Base-by-base conservation (phyloP, 768 basidiomycete species). In the Steccherinum ochraceum region DNA sequence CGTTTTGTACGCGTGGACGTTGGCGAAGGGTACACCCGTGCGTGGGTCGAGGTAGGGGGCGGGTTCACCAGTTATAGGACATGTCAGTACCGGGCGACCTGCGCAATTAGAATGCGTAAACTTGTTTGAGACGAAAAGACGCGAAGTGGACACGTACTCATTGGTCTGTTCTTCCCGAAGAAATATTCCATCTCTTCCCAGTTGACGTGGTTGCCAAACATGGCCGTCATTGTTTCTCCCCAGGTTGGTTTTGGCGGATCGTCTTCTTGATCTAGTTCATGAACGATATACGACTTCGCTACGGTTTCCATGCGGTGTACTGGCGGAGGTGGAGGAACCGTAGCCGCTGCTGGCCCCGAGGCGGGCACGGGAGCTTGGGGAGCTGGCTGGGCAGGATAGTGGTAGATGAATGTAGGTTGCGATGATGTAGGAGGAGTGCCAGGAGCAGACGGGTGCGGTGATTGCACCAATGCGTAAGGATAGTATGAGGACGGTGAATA, bases 201-300 rank as follows among this genome's bases (percentile, higher is more conserved):
- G 45, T 84, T 76, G 7, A 85, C 84, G 57, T 94, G 86, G 46
- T 86, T 74, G 1, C 94, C 93, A 58, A 97, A 91, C 71, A 95
- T 75, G 1, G 89, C 83, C 5, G 74, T 60, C 84, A 93, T 88
- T 11, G 86, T 90, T 24, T 85, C 79, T 44, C 69, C 72, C 86
- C 88, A 86, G 0, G 66, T 61, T 0, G 86, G 84, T 52, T 80
- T 80, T 0, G 70, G 65, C 0, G 67, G 65, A 3, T 69, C 70
- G 20, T 73, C 67, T 1, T 66, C 61, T 54, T 85, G 80, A 2
- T 67, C 71, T 2, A 73, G 46, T 56, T 88, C 85, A 59, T 89
- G 84, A 2, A 90, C 67, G 2, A 91, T 66, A 57, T 89, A 90
- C 59, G 84, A 88, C 60, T 79, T 86, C 4, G 77, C 67, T 1